Conservation (phyloP, 768 basidiomycete genomes). For the Trametes cinnabarina region DNA sequence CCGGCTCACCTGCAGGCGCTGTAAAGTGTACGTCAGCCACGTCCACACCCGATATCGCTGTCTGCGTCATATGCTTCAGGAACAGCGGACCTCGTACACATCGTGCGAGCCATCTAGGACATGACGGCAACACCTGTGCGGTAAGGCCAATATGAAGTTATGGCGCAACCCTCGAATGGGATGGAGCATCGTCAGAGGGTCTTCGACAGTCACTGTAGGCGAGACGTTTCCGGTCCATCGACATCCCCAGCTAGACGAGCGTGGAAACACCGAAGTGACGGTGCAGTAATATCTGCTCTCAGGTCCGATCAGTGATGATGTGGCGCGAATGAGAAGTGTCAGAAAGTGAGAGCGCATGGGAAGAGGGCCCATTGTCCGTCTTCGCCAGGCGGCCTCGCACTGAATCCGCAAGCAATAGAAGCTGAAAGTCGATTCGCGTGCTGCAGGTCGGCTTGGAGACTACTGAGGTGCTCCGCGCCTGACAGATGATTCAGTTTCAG, state of each 20-base stretch:
- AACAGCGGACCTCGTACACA: background rate
- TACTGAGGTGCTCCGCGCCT: too few species aligned
- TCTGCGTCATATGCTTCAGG: background rate
- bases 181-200: background rate
- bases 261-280: background rate
- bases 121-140: background rate
- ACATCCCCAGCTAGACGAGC: background rate
- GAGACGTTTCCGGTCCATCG: background rate
- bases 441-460: too few species aligned
- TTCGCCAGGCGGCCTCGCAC: too few species aligned
- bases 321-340: background rate
- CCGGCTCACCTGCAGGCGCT: background rate
- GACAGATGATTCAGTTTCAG: too few species aligned
- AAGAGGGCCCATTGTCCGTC: too few species aligned
- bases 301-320: constrained; percentile 14
- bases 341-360: background rate
- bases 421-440: too few species aligned
- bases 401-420: too few species aligned
- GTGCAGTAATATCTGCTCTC: background rate
- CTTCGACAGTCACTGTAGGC: background rate
- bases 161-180: background rate
- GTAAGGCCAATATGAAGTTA: background rate
- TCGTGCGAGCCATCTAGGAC: background rate
- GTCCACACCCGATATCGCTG: background rate
- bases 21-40: background rate